Evolutionary conservation across 2,329 filamentous ascomycete genomes (phyloP).

Genomic region (Lizonia empirigonia): DNA sequence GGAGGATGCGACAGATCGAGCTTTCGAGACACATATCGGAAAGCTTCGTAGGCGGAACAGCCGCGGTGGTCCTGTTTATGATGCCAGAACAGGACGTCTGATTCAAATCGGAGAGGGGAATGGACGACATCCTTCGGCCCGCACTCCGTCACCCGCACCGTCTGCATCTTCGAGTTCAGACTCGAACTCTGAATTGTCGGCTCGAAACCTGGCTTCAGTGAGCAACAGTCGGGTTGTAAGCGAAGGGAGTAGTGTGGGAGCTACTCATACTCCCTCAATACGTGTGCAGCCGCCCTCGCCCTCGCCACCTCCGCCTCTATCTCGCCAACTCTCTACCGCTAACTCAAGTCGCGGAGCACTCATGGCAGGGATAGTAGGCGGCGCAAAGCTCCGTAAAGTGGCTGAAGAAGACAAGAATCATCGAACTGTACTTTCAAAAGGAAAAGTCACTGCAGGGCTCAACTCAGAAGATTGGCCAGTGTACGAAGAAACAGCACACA

Average conservation of each 20-base stretch:
- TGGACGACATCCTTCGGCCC: no score
- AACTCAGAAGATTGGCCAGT: not conserved
- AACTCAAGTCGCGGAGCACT: not conserved
- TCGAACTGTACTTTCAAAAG: not conserved
- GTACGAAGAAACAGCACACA: slow-evolving; percentile 19
- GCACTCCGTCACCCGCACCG: not conserved
- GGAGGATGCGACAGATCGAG: no score
- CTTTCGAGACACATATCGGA: no score
- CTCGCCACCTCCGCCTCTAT: not conserved
- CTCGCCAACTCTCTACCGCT: not conserved
- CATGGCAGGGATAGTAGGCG: not conserved
- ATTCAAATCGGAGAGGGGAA: no score
- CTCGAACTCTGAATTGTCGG: not conserved
- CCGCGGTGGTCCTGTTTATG: no score
- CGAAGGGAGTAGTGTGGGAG: not conserved
- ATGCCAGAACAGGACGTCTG: no score
- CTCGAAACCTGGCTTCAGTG: not conserved
- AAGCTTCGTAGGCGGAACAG: no score
- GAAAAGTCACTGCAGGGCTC: not conserved
- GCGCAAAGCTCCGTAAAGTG: slow-evolving; percentile 7
- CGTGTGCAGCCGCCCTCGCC: not conserved
- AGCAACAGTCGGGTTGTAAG: not conserved
- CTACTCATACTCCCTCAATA: not conserved
- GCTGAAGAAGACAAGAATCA: slow-evolving; percentile 2
- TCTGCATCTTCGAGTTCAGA: not conserved